Base-by-base conservation (phyloP, 768 basidiomycete genomes). In the Mycena galericulata region DNA sequence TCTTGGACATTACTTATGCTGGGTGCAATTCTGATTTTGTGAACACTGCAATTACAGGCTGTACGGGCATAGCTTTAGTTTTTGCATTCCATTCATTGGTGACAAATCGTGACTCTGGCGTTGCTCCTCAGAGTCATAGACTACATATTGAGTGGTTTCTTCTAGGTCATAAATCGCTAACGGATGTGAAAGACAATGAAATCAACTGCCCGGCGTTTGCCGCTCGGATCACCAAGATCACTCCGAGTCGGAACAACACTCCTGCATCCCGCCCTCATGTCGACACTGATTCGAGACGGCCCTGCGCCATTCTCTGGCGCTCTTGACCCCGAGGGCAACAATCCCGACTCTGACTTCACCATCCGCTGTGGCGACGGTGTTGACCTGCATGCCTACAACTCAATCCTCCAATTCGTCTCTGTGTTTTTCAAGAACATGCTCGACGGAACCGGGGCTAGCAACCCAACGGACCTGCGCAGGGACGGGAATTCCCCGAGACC, bases 281-380 rank as follows among this genome's bases (percentile, higher is more conserved):
- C 41, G 41, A 43, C 56, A 34, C 6, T 36, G 2, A 55, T 55
- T 17, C 34, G 17, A 24, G 57, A 59, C 30, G 57, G 43, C 3
- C 43, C 27, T 7, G 29, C 43, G 22, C 57, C 57, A 4, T 59
- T 59, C 29, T 46, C 43, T 9, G 57, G 57, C 18, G 57, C 14
- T 3, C 20, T n/a, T 20, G 32, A 54, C 51, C 34, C 51, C 6
- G 43, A 32, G 14, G n/a, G 18, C 17, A 27, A 49, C 10, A 4
- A 20, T 15, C 12, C 15, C 14, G 26, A 50, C 6, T 15, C 62
- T 14, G 62, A 63, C 32, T 30, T 63, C 40, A 55, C 55, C 27
- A 9, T 63, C 20, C 62, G 51, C 2, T 63, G 51, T 9, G 41
- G 27, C 40, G 62, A 63, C 27, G 62, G 51, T 24, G 26, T 63